Evolutionary conservation across 2,329 filamentous ascomycete species (phyloP), one percentile per base, ranked within the genome.

Genomic region (Pestalotiopsis sp.): DNA sequence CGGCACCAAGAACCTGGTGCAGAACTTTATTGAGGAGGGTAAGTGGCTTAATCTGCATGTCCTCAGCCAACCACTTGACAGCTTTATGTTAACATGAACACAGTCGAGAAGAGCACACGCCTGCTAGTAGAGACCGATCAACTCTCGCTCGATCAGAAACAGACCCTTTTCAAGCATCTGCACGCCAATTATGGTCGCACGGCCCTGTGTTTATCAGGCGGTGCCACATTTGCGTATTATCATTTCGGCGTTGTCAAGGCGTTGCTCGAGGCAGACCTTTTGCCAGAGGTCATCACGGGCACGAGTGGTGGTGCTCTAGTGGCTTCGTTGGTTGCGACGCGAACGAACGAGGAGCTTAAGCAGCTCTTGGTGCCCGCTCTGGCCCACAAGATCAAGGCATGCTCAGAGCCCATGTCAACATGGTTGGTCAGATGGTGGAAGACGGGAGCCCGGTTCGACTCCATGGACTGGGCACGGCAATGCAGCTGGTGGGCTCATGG

Each of bases 151-250:
- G 91, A 95, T 27, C 90, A 92, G 78, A 98, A 98, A 82, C 88
- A 92, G 62, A 84, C 85, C 4, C 85, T 97, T 60, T 97, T 97
- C 84, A 97, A 95, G 79, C 92, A 97, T 70, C 85, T 98, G 56
- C 90, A 94, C 70, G 93, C 93, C 68, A 98, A 98, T 78, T 97
- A 92, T 75, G 96, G 96, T 38, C 91, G 95, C 38, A 97, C 95
- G 6, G 96, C 96, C 0, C 85, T 99, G 3, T 99, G 95, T 77
- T 84, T 99, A 1, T 98, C 94, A 4, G 96, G 96, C 2, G 96
- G 96, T 0, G 96, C 95, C 3, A 93, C 93, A 0, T 98, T 99
- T 80, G 94, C 96, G 4, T 98, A 97, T 79, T 98, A 98, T 78
- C 96, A 99, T 79, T 94, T 98, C 72, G 96, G 96, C 12, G 93